A percentile compares a stretch with the other conserved stretches of the same genome.
phyloP scores from a whole-genome alignment of 345 rosid species.

The Citrus mangshanensis region DNA sequence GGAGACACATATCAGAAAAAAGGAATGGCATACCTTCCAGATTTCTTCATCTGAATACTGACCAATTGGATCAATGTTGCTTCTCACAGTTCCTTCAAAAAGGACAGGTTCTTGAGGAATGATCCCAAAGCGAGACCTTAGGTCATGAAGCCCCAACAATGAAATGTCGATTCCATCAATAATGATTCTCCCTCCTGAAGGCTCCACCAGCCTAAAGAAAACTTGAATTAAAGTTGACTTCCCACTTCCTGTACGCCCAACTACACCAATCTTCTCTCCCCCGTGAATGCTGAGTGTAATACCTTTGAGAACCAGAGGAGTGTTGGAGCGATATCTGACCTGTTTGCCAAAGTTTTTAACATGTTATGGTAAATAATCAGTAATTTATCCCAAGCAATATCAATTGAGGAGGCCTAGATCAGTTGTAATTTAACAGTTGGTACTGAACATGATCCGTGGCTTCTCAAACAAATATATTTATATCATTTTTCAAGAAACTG shows the following conservation, averaged over 20 bases:
- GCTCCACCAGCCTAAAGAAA: conserved; percentile 88
- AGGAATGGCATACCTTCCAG: conserved; percentile 60
- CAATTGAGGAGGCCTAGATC: not conserved
- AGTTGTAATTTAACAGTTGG: not conserved
- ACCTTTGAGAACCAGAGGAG: conserved; percentile 88
- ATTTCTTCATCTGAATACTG: conserved; percentile 79
- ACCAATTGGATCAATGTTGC: conserved; percentile 84
- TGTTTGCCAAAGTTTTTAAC: conserved; percentile 25
- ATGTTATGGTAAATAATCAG: not conserved
- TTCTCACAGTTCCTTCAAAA: conserved; percentile 93
- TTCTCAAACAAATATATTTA: not conserved
- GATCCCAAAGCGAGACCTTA: conserved; percentile 88
- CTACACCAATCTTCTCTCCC: conserved; percentile 89
- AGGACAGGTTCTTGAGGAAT: conserved; percentile 98
- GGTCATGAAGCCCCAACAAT: conserved; percentile 79
- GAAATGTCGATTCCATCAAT: conserved; percentile 82
- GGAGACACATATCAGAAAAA: not conserved
- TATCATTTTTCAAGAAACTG: not conserved
- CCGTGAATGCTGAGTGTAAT: conserved; percentile 68
- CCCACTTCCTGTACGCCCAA: conserved; percentile 96
- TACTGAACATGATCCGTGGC: not conserved
- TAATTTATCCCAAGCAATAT: not conserved
- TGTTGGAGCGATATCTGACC: conserved; percentile 88
- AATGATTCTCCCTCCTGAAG: conserved; percentile 70
- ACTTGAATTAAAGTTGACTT: conserved; percentile 91